Evolutionary conservation across 805 yeast genomes (phyloP), one percentile per base, ranked within the genome.

Genomic region (Priceomyces fermenticarens): DNA sequence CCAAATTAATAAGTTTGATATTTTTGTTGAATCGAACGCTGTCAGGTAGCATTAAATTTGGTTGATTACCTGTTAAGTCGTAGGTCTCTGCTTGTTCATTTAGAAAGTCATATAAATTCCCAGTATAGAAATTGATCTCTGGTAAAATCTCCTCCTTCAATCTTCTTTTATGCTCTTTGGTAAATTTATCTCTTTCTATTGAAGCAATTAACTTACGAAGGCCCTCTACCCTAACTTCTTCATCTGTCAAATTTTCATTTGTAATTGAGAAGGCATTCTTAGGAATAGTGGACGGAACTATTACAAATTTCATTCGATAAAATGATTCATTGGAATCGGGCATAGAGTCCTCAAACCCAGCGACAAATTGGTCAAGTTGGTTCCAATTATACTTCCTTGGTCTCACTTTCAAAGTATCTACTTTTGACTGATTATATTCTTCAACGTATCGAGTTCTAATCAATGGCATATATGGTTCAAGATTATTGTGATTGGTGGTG

Each of bases 171-270:
- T 37, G 30, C 12, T 35, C 40, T 23, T 42, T 39, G 10, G 64
- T 63, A 48, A 75, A 75, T 35, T 73, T 67, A 2, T 83, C 77
- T 46, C 81, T 73, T 47, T 83, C 82, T 10, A 89, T 75, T 23
- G 77, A 62, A 1, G 79, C 70, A 43, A 83, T 83, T 45, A 87
- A 63, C 35, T 81, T 79, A 34, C 91, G 69, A 14, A 91, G 66
- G 0, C 98, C 99, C 58, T 91, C 98, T n/a, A 91, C 75, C 41
- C 96, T 67, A n/a, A 85, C 77, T 60, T 91, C 98, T 56, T 91
- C 99, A 2, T 84, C 81, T 0, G 80, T 77, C 38, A 90, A 66
- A 17, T 74, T 72, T 50, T 88, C 96, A 46, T 74, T 77, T 29
- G 68, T 54, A 25, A 70, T 73, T 55, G 62, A 70, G 58, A 49